Conservation (phyloP, 768 basidiomycete genomes). For the Chlorophyllum brunneum region DNA sequence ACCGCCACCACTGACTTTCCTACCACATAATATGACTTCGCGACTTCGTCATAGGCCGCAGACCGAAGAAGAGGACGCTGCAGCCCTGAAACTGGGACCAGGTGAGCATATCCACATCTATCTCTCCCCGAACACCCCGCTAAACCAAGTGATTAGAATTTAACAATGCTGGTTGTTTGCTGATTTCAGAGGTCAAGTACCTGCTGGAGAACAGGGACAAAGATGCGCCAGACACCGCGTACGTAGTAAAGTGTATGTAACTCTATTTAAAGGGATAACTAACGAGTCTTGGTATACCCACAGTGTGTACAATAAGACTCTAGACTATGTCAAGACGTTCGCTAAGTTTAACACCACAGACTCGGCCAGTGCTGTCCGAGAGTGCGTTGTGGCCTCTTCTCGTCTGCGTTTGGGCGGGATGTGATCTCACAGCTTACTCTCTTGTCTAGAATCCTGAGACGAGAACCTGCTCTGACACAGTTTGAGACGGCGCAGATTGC, state of each 20-base stretch:
- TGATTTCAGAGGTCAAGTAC: conserved; percentile 92
- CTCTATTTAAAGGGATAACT: not conserved
- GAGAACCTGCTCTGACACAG: conserved; percentile 77
- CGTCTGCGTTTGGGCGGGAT: not conserved
- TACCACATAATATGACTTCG: conserved; percentile 41
- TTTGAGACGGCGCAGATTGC: conserved; percentile 94
- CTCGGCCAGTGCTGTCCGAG: conserved; percentile 81
- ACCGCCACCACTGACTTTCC: not conserved
- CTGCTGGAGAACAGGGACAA: conserved; percentile 84
- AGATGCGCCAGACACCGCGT: conserved; percentile 86
- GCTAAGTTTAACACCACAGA: conserved; percentile 86
- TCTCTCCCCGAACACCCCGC: not conserved
- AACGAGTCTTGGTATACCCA: not conserved
- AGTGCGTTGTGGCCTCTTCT: conserved; percentile 43
- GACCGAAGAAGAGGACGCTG: conserved; percentile 82
- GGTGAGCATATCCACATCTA: conserved; percentile 36
- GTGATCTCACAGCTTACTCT: not conserved
- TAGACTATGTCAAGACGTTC: conserved; percentile 90
- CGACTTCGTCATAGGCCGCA: conserved; percentile 62
- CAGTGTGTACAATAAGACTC: conserved; percentile 91
- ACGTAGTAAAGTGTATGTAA: conserved; percentile 75
- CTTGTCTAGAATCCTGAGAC: conserved; percentile 61
- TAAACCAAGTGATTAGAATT: conserved; percentile 52
- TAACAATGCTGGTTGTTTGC: conserved; percentile 85
- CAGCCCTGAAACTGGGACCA: conserved; percentile 76